Percentiles rank a stretch among this genome's conserved stretches.
Evolutionary conservation across 352 stramenopile species (phyloP).

Genomic region (Pythium guiyangense): DNA sequence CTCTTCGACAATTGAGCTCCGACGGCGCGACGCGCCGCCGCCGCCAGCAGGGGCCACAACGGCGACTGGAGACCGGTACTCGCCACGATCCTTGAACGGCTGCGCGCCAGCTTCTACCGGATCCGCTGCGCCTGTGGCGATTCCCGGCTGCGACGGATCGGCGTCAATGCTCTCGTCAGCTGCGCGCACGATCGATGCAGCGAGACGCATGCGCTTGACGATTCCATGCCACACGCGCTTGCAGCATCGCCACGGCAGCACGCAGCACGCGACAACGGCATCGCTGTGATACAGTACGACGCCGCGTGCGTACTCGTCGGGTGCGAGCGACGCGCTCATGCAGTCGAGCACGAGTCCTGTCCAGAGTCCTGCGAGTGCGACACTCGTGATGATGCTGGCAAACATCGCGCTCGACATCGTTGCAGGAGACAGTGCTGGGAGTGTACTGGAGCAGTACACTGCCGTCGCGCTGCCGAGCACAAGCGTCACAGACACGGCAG

Average conservation of each 20-base stretch:
- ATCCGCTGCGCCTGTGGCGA: no score
- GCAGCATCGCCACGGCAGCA: background rate
- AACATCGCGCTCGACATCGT: slow-evolving; percentile 1
- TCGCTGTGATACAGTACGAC: slow-evolving; percentile 10
- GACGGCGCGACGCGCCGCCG: slow-evolving; percentile 1
- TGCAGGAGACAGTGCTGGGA: background rate
- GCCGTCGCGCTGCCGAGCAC: background rate
- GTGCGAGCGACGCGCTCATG: slow-evolving; percentile 9
- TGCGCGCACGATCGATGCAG: no score
- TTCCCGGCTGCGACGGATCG: no score
- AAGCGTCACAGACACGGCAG: background rate
- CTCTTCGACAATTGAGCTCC: slow-evolving; percentile 1
- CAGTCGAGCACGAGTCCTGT: slow-evolving; percentile 8
- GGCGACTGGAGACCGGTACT: background rate
- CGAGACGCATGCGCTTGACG: no score
- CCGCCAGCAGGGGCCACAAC: background rate
- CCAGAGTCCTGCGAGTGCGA: slow-evolving; percentile 4
- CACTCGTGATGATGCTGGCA: background rate
- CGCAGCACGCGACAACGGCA: slow-evolving; percentile 4
- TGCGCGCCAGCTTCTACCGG: no score
- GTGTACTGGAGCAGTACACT: background rate
- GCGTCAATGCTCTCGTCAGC: no score
- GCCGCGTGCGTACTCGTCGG: slow-evolving; percentile 8
- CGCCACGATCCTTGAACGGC: no score
- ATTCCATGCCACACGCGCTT: no score